A percentile compares a stretch with the other conserved stretches of the same genome.
phyloP scores from a whole-genome alignment of 805 yeast genomes.

The Spathaspora boniae region DNA sequence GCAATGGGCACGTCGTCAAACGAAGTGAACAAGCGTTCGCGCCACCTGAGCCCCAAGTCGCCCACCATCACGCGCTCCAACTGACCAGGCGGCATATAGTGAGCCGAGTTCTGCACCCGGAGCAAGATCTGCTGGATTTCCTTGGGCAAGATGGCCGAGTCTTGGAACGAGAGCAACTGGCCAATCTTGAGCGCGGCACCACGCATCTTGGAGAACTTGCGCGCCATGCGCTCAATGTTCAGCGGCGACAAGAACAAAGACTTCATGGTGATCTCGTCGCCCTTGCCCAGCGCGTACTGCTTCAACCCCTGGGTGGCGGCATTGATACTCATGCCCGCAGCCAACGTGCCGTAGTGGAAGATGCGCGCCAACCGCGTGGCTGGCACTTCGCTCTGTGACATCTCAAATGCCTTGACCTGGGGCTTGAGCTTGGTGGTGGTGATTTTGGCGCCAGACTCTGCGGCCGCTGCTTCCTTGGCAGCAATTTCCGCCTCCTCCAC shows the following conservation, averaged over 20 bases:
- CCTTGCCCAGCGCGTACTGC: slow-evolving; percentile 55
- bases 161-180: slow-evolving; percentile 96
- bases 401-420: slow-evolving; percentile 34
- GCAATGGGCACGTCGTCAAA: slow-evolving; percentile 92
- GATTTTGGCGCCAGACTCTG: neutral
- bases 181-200: slow-evolving; percentile 99
- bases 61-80: slow-evolving; percentile 66
- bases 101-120: slow-evolving; percentile 89
- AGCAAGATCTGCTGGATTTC: slow-evolving; percentile 79
- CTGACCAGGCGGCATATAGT: slow-evolving; percentile 94
- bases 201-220: slow-evolving; percentile 87
- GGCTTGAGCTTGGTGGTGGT: slow-evolving; percentile 1
- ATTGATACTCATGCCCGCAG: slow-evolving; percentile 86
- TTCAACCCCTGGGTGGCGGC: slow-evolving; percentile 76
- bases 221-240: slow-evolving; percentile 84
- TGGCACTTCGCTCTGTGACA: slow-evolving; percentile 75
- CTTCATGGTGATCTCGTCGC: slow-evolving; percentile 44
- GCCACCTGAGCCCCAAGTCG: slow-evolving; percentile 83
- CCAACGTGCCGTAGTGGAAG: slow-evolving; percentile 89
- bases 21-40: slow-evolving; percentile 54
- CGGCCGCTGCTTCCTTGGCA: slow-evolving; percentile 2
- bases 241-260: slow-evolving; percentile 69
- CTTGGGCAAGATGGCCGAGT: slow-evolving; percentile 74
- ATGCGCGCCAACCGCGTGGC: slow-evolving; percentile 81
- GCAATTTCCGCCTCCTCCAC: slow-evolving; percentile 5